Conservation (phyloP, 257 asterid genomes). For the Jasminum sambac region DNA sequence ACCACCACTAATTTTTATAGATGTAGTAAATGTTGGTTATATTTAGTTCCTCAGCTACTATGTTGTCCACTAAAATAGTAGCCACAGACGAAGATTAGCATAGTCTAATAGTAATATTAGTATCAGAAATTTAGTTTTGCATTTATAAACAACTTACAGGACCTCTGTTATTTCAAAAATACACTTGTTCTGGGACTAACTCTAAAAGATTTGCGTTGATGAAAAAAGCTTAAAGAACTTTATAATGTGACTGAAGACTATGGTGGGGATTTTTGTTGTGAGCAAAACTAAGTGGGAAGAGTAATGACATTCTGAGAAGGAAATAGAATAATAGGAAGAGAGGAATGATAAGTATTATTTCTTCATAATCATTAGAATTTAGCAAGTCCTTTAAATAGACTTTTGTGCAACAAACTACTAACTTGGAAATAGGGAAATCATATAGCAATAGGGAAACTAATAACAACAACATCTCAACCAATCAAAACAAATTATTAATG, state of each 20-base stretch:
- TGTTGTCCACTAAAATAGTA: slow-evolving; percentile 3
- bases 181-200: not conserved
- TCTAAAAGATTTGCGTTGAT: not conserved
- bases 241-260: not conserved
- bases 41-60: not conserved
- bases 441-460: too few relatives aligned
- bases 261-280: too few relatives aligned
- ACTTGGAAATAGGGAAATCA: too few relatives aligned
- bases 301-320: too few relatives aligned
- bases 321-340: too few relatives aligned
- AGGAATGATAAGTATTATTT: too few relatives aligned
- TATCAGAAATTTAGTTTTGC: not conserved
- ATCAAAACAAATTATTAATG: too few relatives aligned
- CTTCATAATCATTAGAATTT: too few relatives aligned
- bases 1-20: slow-evolving; percentile 10
- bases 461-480: too few relatives aligned
- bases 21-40: not conserved
- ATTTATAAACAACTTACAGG: not conserved
- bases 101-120: slow-evolving; percentile 1
- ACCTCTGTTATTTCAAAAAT: not conserved
- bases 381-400: too few relatives aligned
- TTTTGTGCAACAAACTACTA: too few relatives aligned
- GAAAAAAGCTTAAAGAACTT: not conserved
- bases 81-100: not conserved
- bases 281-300: too few relatives aligned